phyloP scores from a whole-genome alignment of 2,329 filamentous ascomycete species.

The Tolypocladium inflatum region DNA sequence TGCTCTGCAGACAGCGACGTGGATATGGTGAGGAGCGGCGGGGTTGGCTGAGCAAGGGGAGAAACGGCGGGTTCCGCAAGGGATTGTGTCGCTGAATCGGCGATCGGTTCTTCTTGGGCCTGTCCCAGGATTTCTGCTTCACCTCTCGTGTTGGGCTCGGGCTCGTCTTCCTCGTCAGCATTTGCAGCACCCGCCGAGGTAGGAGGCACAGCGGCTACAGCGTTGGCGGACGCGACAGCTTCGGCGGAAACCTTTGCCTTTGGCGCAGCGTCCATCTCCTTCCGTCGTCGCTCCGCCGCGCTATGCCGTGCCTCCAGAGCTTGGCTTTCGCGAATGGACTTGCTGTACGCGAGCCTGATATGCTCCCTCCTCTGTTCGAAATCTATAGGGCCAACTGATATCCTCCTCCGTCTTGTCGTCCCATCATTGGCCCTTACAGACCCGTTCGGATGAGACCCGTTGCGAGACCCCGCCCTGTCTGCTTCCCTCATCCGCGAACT shows the following conservation, averaged over 20 bases:
- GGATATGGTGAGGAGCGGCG: slow-evolving; percentile 5
- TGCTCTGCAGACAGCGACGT: slow-evolving; percentile 2
- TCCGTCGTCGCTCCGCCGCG: slow-evolving; percentile 41
- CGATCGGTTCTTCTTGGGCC: background rate
- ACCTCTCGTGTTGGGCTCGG: background rate
- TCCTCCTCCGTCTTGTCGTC: slow-evolving; percentile 36
- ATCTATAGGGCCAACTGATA: slow-evolving; percentile 66
- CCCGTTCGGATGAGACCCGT: slow-evolving; percentile 19
- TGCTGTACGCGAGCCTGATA: slow-evolving; percentile 78
- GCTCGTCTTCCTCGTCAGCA: background rate
- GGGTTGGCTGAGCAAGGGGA: background rate
- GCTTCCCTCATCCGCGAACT: slow-evolving; percentile 57
- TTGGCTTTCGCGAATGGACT: slow-evolving; percentile 68
- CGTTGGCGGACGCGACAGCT: background rate
- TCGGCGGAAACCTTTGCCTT: slow-evolving; percentile 26
- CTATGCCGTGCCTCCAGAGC: slow-evolving; percentile 44
- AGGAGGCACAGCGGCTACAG: background rate
- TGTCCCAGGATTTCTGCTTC: background rate
- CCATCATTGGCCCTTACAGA: slow-evolving; percentile 27
- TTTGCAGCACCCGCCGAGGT: slow-evolving; percentile 1
- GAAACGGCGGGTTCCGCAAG: background rate
- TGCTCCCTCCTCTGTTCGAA: slow-evolving; percentile 74
- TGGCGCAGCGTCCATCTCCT: slow-evolving; percentile 38
- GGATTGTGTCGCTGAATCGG: background rate
- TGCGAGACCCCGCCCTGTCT: slow-evolving; percentile 44